phyloP scores from a whole-genome alignment of 768 basidiomycete species.

The Lactarius deliciosus region DNA sequence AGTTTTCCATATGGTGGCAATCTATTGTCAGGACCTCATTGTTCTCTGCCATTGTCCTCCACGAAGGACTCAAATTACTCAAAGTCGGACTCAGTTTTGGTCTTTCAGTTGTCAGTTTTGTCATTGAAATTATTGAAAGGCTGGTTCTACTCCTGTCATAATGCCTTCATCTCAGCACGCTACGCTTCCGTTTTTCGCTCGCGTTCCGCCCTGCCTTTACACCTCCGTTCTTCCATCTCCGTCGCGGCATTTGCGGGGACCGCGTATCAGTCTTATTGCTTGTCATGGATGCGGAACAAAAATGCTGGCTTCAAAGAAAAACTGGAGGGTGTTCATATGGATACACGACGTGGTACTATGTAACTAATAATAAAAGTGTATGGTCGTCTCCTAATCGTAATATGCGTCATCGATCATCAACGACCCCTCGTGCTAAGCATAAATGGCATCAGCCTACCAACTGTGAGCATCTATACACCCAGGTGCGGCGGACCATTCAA shows the following conservation, averaged over 20 bases:
- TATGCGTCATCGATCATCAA: no score
- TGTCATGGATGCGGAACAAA: no score
- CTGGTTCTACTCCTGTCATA: no score
- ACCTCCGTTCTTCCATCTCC: background rate
- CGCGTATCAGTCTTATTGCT: no score
- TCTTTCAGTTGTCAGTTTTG: no score
- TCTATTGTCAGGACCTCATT: background rate
- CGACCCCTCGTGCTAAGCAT: background rate
- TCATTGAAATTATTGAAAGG: no score
- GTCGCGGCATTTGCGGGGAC: background rate
- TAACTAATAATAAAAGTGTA: background rate
- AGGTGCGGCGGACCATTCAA: no score
- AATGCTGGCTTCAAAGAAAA: no score
- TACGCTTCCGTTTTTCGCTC: background rate
- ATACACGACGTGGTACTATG: background rate
- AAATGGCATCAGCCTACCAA: background rate
- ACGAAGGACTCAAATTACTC: background rate
- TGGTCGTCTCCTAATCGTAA: no score
- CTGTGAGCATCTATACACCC: no score
- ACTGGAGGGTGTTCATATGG: background rate
- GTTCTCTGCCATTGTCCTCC: background rate
- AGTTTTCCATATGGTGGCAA: no score
- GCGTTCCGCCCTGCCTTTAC: background rate
- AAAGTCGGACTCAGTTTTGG: no score
- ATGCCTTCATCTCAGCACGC: background rate